Percentiles rank a stretch among this genome's conserved stretches.
Conservation (phyloP, 2,329 filamentous ascomycete genomes). For the Epichloe uncinata region DNA sequence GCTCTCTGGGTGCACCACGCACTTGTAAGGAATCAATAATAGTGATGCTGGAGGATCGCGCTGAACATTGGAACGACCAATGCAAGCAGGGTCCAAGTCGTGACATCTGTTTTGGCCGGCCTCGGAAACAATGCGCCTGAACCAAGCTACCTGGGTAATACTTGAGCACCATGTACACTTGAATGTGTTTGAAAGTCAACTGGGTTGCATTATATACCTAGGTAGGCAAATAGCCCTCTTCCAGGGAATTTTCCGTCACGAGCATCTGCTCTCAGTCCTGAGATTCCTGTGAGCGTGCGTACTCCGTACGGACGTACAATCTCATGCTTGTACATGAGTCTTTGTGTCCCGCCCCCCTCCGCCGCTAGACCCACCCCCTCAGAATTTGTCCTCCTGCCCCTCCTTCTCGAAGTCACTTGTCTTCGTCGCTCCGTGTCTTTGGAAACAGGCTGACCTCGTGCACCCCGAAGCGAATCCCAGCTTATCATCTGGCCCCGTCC, state of each 20-base stretch:
- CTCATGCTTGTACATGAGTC: neutral
- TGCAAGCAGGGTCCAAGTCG: neutral
- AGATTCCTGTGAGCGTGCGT: no score
- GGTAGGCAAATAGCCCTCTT: no score
- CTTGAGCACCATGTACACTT: neutral
- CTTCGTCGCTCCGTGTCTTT: no score
- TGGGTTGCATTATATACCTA: neutral
- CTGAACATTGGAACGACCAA: neutral
- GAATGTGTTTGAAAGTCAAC: no score
- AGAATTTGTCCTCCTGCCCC: neutral
- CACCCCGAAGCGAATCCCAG: neutral
- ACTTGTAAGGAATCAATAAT: neutral
- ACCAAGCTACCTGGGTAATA: neutral
- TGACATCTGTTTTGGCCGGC: no score
- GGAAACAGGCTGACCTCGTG: no score
- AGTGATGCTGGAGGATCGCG: no score
- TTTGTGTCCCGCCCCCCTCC: neutral
- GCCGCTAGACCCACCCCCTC: neutral
- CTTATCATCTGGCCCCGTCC: neutral
- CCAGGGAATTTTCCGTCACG: no score
- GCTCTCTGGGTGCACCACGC: neutral
- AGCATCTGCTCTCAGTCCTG: no score
- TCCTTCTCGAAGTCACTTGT: neutral
- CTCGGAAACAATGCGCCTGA: no score
- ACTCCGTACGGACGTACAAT: no score